phyloP scores from a whole-genome alignment of 805 yeast species.

The Danielia oregonensis region DNA sequence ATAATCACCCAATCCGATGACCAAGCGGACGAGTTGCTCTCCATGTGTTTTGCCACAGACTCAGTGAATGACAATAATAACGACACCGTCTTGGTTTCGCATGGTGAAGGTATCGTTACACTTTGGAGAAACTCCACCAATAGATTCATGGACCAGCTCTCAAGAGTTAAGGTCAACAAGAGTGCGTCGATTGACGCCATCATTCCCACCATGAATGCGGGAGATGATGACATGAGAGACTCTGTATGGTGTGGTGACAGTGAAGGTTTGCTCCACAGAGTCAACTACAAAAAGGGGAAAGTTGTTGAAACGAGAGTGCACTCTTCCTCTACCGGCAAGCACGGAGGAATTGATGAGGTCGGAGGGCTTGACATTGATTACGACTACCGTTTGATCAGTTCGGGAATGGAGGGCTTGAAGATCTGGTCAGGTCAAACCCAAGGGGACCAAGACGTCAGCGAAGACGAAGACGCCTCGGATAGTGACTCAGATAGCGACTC shows the following conservation, averaged over 20 bases:
- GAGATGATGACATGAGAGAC: constrained; percentile 41
- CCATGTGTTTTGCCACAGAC: constrained; percentile 63
- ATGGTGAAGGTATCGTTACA: constrained; percentile 87
- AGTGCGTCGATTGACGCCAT: constrained; percentile 74
- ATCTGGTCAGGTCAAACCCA: constrained; percentile 55
- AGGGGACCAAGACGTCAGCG: constrained; percentile 10
- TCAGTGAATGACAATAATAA: constrained; percentile 47
- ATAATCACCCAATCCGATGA: constrained; percentile 68
- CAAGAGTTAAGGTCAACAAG: constrained; percentile 64
- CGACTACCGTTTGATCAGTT: constrained; percentile 74
- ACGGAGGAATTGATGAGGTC: constrained; percentile 63
- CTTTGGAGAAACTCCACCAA: constrained; percentile 77
- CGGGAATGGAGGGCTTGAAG: constrained; percentile 78
- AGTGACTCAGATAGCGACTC: neutral
- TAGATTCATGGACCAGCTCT: constrained; percentile 70
- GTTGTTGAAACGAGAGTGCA: constrained; percentile 66
- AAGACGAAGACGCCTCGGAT: constrained; percentile 4
- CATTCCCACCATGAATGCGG: constrained; percentile 52
- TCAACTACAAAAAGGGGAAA: constrained; percentile 62
- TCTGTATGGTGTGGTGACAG: constrained; percentile 78
- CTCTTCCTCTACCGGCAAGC: constrained; percentile 36
- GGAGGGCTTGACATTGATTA: constrained; percentile 72
- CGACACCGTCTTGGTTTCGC: constrained; percentile 70
- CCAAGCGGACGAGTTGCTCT: constrained; percentile 89
- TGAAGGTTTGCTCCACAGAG: constrained; percentile 66